These are phyloP conservation scores for Ceratocystis harringtonii DNA, from an alignment of 2,329 filamentous ascomycete species.

Conservation along the genomic window DNA sequence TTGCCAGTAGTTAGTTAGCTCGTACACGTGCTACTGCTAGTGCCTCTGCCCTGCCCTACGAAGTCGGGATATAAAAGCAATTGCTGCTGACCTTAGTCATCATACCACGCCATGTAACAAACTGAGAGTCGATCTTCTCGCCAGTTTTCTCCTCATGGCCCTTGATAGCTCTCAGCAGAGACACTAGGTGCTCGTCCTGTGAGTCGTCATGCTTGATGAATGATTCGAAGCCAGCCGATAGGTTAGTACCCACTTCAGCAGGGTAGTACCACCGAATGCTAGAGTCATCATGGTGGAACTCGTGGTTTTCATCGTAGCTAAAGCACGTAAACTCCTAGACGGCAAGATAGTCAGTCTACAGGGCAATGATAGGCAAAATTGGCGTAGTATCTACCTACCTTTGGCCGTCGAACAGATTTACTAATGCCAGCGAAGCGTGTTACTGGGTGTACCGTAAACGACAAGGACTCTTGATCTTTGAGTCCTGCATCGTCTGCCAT, in stretches of 20 bases:
- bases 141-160: conserved; percentile 55
- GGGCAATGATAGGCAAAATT: too few species aligned
- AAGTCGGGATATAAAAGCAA: not conserved
- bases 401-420: conserved; percentile 59
- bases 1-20: conserved; percentile 11
- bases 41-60: too few species aligned
- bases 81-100: conserved; percentile 65
- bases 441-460: conserved; percentile 54
- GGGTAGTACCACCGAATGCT: conserved; percentile 83
- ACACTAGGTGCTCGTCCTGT: conserved; percentile 75
- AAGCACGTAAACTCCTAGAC: conserved; percentile 76
- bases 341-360: not conserved
- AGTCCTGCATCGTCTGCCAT: not conserved
- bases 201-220: conserved; percentile 75
- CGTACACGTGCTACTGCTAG: not conserved
- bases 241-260: conserved; percentile 51
- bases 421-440: conserved; percentile 51
- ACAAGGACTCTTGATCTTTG: not conserved
- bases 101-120: conserved; percentile 94
- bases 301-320: conserved; percentile 76
- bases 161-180: conserved; percentile 61
- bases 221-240: conserved; percentile 65
- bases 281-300: conserved; percentile 59
- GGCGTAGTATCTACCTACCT: conserved; percentile 29
- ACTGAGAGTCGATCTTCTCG: conserved; percentile 54